These are phyloP conservation scores for Coleophoma eucalyptorum DNA, from an alignment of 2,329 filamentous ascomycete species.

Conservation along the genomic window DNA sequence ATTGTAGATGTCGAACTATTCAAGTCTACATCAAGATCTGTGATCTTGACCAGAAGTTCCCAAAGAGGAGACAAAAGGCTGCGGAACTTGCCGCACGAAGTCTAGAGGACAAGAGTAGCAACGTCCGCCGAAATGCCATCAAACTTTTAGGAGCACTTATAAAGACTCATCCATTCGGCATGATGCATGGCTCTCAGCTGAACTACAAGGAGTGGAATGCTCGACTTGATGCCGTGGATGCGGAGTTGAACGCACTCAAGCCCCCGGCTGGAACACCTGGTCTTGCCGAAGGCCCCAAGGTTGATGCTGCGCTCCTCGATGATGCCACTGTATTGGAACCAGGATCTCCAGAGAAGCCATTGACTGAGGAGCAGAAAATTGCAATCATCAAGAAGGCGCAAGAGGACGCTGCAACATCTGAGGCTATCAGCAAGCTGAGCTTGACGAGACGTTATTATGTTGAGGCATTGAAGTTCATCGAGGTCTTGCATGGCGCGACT, in stretches of 20 bases:
- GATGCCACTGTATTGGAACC: conserved; percentile 79
- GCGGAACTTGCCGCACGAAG: conserved; percentile 85
- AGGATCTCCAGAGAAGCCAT: conserved; percentile 62
- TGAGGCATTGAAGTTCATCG: conserved; percentile 92
- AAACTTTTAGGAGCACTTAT: conserved; percentile 86
- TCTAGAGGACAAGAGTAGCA: conserved; percentile 96
- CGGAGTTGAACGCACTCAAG: conserved; percentile 75
- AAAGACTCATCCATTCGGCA: conserved; percentile 89
- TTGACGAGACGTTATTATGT: conserved; percentile 86
- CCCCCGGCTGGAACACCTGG: conserved; percentile 73
- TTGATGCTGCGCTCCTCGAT: conserved; percentile 77
- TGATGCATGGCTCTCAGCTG: conserved; percentile 85
- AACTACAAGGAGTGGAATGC: conserved; percentile 81
- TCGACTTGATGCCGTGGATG: conserved; percentile 77
- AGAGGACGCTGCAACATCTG: conserved; percentile 83
- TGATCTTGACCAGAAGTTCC: conserved; percentile 93
- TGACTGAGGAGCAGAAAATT: conserved; percentile 76
- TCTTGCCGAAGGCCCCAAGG: conserved; percentile 65
- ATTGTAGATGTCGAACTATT: conserved; percentile 85
- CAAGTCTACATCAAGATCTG: conserved; percentile 92
- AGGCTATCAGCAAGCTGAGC: conserved; percentile 83
- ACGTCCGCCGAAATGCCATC: conserved; percentile 91
- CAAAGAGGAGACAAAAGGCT: conserved; percentile 82
- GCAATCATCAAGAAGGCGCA: conserved; percentile 74
- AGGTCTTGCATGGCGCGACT: conserved; percentile 82